Evolutionary conservation across 805 yeast genomes (phyloP), one percentile per base, ranked within the genome.

Genomic region (Hanseniaspora jakobsenii): DNA sequence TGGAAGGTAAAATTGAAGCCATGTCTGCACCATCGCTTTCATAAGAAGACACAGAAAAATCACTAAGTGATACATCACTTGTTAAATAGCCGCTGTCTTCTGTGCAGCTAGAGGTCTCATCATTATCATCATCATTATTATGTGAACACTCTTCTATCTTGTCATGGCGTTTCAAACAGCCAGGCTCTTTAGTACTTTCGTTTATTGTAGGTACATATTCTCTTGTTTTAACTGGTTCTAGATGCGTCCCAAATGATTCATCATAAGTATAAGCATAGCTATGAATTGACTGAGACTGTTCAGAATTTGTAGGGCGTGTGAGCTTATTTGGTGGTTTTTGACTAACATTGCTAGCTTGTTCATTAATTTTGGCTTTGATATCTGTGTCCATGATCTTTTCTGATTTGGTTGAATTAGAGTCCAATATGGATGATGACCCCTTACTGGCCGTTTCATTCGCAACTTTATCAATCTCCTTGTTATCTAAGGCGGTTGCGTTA

Each of bases 1-100:
- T 55, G 1, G 60, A 53, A 1, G 65, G 63, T 24, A 57, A 49
- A 16, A 61, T 55, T 3, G 64, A 56, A 30, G 36, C 36, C 53
- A 38, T 36, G 47, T 37, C n/a, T n/a, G n/a, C 12, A 32, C 47
- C 48, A 21, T 50, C 52, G 6, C 41, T 49, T 22, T 46, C 43
- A 44, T 19, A 19, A 2, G 43, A 30, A 12, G 28, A 16, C 2
- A 32, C 18, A 4, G 40, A 36, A 7, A 39, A 22, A 19, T 39
- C 44, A 6, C 32, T 37, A 13, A 26, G 13, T 7, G 44, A 39
- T 12, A 32, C 12, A 26, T 39, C 44, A 32, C 26, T 32, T 16
- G 26, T 12, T 18, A 21, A 24, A 7, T 23, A 17, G 4, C 27
- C n/a, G n/a, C n/a, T n/a, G n/a, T n/a, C n/a, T n/a, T n/a, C n/a